Conservation (phyloP, 1,139 yeast species). For the Waltiozyma solani region DNA sequence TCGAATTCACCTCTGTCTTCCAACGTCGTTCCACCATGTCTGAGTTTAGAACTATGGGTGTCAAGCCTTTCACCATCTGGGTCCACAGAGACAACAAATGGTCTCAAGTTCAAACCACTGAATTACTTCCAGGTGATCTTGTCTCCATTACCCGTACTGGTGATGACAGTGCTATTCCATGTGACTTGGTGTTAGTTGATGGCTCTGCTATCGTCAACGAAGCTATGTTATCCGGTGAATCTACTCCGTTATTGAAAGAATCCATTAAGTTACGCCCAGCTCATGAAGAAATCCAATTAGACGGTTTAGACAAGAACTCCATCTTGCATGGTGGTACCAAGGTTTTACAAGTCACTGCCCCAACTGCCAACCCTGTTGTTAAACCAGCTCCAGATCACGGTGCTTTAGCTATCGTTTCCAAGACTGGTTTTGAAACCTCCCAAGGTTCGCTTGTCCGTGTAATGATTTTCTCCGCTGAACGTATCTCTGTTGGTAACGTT, state of each 20-base stretch:
- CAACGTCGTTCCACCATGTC: constrained; percentile 92
- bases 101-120: constrained; percentile 60
- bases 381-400: constrained; percentile 80
- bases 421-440: constrained; percentile 95
- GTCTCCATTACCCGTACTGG: constrained; percentile 81
- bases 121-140: constrained; percentile 84
- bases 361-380: constrained; percentile 36
- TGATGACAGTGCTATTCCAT: constrained; percentile 93
- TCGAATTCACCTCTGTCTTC: constrained; percentile 90
- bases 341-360: constrained; percentile 81
- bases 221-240: constrained; percentile 98
- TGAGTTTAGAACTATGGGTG: constrained; percentile 96
- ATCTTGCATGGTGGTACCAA: constrained; percentile 94
- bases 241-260: constrained; percentile 92
- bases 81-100: constrained; percentile 66
- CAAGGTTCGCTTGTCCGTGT: constrained; percentile 97
- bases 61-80: constrained; percentile 76
- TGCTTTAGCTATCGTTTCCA: constrained; percentile 81
- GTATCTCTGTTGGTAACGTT: constrained; percentile 92
- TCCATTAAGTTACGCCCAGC: constrained; percentile 77
- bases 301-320: constrained; percentile 84
- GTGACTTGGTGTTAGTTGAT: constrained; percentile 78
- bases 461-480: constrained; percentile 94
- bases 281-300: constrained; percentile 56
- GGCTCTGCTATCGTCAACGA: constrained; percentile 93